Percentiles rank a stretch among this genome's conserved stretches.
Evolutionary conservation across 176 grass and related monocot species (phyloP).

Genomic region (Neostapfia colusana): DNA sequence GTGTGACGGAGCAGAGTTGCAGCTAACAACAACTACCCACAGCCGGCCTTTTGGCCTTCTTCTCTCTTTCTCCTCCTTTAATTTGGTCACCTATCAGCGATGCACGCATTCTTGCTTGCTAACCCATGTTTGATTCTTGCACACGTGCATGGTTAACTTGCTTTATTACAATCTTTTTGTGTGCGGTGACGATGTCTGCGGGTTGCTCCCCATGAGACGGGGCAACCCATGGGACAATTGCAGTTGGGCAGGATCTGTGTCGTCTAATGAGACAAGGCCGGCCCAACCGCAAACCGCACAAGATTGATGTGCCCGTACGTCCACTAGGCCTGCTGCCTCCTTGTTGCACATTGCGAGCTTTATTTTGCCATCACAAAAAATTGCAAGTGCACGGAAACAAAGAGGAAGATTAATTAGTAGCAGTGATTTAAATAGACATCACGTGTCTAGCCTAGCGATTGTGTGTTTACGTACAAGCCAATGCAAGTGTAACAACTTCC

Average conservation of each 20-base stretch:
- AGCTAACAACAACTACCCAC: constrained; percentile 17
- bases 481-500: not conserved
- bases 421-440: not conserved
- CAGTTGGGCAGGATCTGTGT: constrained; percentile 55
- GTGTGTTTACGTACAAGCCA: no score
- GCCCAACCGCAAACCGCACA: constrained; percentile 34
- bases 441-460: no score
- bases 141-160: not conserved
- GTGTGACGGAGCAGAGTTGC: constrained; percentile 1
- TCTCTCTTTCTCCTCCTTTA: not conserved
- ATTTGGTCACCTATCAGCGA: no score
- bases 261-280: constrained; percentile 67
- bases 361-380: constrained; percentile 4
- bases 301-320: constrained; percentile 1
- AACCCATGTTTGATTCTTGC: not conserved
- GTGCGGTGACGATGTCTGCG: not conserved
- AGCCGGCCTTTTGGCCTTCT: constrained; percentile 7
- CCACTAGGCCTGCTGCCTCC: constrained; percentile 21
- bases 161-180: constrained; percentile 39
- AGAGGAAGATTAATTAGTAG: not conserved
- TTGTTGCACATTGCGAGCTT: constrained; percentile 8
- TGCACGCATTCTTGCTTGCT: constrained; percentile 34
- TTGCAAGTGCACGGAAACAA: constrained; percentile 25
- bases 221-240: constrained; percentile 41
- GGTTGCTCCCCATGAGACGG: constrained; percentile 36